Base-by-base conservation (phyloP, 768 basidiomycete species). In the Favolaschia claudopus region DNA sequence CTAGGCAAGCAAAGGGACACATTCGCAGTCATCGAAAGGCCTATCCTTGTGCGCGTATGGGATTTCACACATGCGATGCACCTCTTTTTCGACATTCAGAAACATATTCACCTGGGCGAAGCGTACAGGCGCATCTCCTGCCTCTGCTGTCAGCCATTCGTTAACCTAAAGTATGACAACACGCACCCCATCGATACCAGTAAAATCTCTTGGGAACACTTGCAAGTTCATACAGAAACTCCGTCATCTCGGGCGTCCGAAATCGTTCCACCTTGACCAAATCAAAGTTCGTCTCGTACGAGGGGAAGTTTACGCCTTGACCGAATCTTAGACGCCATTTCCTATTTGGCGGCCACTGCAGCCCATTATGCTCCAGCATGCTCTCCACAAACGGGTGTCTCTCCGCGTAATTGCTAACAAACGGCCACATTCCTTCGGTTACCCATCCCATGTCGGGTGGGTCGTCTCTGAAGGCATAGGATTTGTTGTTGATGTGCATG, bases 111-210 rank as follows among this genome's bases (percentile, higher is more conserved):
- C 64, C 15, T 61, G 36, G n/a, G 64, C 63, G 15, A 59, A 53
- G 17, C 66, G 50, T 20, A 67, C 29, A 1, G 66, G 66, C 17
- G 66, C 66, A 34, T 67, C 63, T 3, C 66, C 66, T 67, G 25
- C 5, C 15, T 36, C 19, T 28, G 45, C n/a, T 20, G 12, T 44
- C 33, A 13, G 2, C 4, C 7, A n/a, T n/a, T n/a, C n/a, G n/a
- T n/a, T n/a, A 7, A 22, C 4, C n/a, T 4, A 20, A 24, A 12
- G n/a, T n/a, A 20, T 3, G 37, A 15, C 9, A 27, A 5, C 8
- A 46, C 65, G 10, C 31, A 68, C 67, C 65, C 67, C 67, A 68
- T 34, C 67, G 55, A 32, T 55, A 42, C 49, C 57, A 62, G 44
- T 66, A 68, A 44, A 68, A 64, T 7, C 62, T 27, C 31, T 44